phyloP scores from a whole-genome alignment of 2,329 filamentous ascomycete genomes.

The Sclerotinia glacialis region DNA sequence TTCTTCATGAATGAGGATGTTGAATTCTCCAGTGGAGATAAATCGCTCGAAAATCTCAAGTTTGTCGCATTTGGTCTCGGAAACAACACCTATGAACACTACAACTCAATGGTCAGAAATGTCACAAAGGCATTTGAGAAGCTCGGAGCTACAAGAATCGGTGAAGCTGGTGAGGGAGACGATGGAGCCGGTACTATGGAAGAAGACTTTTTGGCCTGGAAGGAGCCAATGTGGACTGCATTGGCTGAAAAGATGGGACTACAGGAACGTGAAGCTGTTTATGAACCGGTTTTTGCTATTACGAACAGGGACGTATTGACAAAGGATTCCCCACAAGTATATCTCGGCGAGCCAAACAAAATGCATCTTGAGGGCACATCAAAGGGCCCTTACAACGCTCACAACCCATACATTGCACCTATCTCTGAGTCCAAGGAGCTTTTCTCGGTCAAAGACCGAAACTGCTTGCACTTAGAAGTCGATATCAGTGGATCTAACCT shows the following conservation, averaged over 20 bases:
- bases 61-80: conserved; percentile 95
- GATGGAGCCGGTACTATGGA: conserved; percentile 99
- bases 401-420: conserved; percentile 95
- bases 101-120: conserved; percentile 96
- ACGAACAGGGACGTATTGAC: conserved; percentile 71
- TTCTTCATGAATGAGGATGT: conserved; percentile 83
- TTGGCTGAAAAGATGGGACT: conserved; percentile 79
- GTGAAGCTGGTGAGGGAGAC: conserved; percentile 88
- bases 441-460: conserved; percentile 84
- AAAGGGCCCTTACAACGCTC: conserved; percentile 90
- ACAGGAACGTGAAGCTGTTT: conserved; percentile 92
- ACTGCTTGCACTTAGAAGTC: conserved; percentile 95
- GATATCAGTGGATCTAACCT: conserved; percentile 87
- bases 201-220: conserved; percentile 98
- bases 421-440: conserved; percentile 88
- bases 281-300: conserved; percentile 88
- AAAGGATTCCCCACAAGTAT: conserved; percentile 75
- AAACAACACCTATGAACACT: conserved; percentile 99
- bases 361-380: conserved; percentile 82
- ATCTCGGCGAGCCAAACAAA: conserved; percentile 94
- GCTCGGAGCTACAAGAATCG: conserved; percentile 80
- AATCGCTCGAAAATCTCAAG: conserved; percentile 77
- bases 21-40: conserved; percentile 70
- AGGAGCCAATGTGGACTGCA: conserved; percentile 96
- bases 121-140: conserved; percentile 78